Conservation (phyloP, 2,329 filamentous ascomycete genomes). For the Metarhizium robertsii region DNA sequence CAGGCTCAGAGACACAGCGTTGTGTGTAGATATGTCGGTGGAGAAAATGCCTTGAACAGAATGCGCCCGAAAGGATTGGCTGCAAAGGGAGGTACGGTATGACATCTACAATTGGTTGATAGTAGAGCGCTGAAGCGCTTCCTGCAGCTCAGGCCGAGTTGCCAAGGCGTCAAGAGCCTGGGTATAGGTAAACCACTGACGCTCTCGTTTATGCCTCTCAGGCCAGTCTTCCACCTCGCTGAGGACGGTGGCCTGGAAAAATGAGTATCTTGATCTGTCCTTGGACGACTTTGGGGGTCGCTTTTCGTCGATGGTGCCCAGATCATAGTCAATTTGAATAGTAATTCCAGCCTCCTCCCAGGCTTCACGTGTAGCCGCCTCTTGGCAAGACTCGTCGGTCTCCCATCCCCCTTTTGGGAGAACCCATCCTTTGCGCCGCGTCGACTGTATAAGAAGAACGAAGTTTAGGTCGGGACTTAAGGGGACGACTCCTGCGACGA, state of each 20-base stretch:
- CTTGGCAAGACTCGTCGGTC: constrained; percentile 77
- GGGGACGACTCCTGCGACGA: constrained; percentile 91
- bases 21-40: neutral
- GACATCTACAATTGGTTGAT: constrained; percentile 37
- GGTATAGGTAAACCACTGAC: constrained; percentile 80
- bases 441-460: constrained; percentile 90
- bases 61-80: neutral
- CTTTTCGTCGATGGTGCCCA: constrained; percentile 79
- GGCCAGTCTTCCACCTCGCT: constrained; percentile 85
- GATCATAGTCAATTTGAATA: constrained; percentile 73
- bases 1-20: neutral
- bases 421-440: constrained; percentile 86
- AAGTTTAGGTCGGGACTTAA: constrained; percentile 76
- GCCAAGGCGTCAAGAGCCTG: constrained; percentile 72
- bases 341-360: constrained; percentile 97
- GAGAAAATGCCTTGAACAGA: neutral
- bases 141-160: constrained; percentile 74
- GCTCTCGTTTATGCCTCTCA: constrained; percentile 82
- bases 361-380: constrained; percentile 82
- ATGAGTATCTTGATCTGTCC: constrained; percentile 59
- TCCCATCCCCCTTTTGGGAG: constrained; percentile 98
- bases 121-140: constrained; percentile 76
- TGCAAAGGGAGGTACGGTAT: neutral
- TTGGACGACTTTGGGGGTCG: constrained; percentile 66
- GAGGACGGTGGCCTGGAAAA: constrained; percentile 81